A percentile compares a stretch with the other conserved stretches of the same genome.
Conservation (phyloP, 148 eudicot genomes). For the Amaranthus cruentus region DNA sequence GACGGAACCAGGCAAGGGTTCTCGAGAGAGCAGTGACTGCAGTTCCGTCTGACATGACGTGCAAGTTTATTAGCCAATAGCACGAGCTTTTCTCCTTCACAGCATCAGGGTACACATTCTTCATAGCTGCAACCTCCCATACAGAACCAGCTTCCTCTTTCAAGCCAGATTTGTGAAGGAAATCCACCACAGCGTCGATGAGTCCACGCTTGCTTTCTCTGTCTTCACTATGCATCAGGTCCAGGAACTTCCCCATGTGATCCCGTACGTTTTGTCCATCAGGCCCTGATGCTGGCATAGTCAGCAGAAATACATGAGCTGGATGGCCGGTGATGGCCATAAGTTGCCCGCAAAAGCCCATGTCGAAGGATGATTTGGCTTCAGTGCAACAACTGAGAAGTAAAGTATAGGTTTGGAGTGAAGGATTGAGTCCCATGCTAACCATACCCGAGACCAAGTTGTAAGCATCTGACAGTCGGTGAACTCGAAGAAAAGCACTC, state of each 20-base stretch:
- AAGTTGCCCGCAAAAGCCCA: conserved; percentile 76
- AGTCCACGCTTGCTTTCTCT: conserved; percentile 94
- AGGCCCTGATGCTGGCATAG: conserved; percentile 84
- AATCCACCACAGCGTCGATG: conserved; percentile 84
- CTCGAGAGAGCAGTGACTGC: conserved; percentile 92
- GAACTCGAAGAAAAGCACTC: conserved; percentile 83
- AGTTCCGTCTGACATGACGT: conserved; percentile 98
- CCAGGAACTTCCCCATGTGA: conserved; percentile 67
- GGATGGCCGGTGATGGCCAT: conserved; percentile 94
- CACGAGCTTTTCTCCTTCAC: conserved; percentile 62
- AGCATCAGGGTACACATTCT: conserved; percentile 88
- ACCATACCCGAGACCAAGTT: conserved; percentile 70
- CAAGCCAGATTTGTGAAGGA: conserved; percentile 84
- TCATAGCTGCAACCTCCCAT: conserved; percentile 95
- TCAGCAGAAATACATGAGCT: conserved; percentile 63
- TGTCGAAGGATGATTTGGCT: conserved; percentile 68
- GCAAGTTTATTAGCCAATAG: conserved; percentile 94
- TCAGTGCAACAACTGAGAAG: conserved; percentile 93
- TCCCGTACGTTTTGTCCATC: conserved; percentile 85
- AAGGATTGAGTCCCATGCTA: conserved; percentile 67
- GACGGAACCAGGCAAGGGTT: conserved; percentile 81
- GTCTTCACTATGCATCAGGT: conserved; percentile 91
- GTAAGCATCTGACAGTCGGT: conserved; percentile 68
- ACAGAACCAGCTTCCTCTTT: conserved; percentile 98
- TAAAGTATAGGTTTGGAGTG: conserved; percentile 86